phyloP scores from a whole-genome alignment of 176 grass and related monocot genomes.

The maize (Zea mays) region Zm-B73-REFERENCE-NAM-5.0 NC_050099.1:192107501-192108000 shows the following conservation, averaged over 20 bases:
- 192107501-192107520: not conserved
- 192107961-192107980: conserved; percentile 85
- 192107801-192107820: conserved; percentile 6
- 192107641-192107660: conserved; percentile 69
- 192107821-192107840: conserved; percentile 12
- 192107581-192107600: conserved; percentile 56
- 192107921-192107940: conserved; percentile 75
- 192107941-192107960: conserved; percentile 80
- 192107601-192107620: conserved; percentile 75
- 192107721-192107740: not conserved
- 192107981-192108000: conserved; percentile 69
- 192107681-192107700: conserved; percentile 5
- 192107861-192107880: conserved; percentile 52
- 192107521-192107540: not conserved
- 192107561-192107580: conserved; percentile 19
- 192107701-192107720: not conserved
- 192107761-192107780: not conserved
- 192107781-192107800: not conserved
- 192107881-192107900: conserved; percentile 84
- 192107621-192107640: conserved; percentile 73
- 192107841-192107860: conserved; percentile 1
- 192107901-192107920: conserved; percentile 83
- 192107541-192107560: conserved; percentile 3
- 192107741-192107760: conserved; percentile 18
- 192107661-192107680: conserved; percentile 32